Evolutionary conservation across 2,329 filamentous ascomycete species (phyloP).

Genomic region (Cordyceps javanica): DNA sequence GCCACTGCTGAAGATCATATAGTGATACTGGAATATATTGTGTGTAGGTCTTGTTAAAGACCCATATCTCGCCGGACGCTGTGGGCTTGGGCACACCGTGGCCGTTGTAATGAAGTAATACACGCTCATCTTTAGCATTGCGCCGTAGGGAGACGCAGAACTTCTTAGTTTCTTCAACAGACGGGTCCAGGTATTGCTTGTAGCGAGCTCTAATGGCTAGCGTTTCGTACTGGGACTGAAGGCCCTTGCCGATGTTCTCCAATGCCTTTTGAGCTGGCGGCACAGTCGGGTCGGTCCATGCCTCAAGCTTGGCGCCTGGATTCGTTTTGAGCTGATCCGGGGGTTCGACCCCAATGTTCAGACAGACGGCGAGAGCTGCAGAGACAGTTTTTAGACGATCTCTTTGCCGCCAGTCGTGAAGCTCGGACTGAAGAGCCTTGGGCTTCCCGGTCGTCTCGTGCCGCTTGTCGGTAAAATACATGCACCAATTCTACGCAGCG

Average conservation of each 20-base stretch:
- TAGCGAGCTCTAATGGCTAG: conserved; percentile 93
- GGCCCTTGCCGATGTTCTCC: conserved; percentile 88
- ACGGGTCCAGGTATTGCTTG: conserved; percentile 94
- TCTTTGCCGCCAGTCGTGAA: conserved; percentile 96
- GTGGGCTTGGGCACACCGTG: conserved; percentile 96
- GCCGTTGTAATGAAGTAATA: conserved; percentile 98
- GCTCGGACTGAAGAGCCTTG: conserved; percentile 56
- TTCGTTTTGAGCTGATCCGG: conserved; percentile 95
- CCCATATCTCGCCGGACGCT: conserved; percentile 95
- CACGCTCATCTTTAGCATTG: conserved; percentile 91
- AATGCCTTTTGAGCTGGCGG: conserved; percentile 77
- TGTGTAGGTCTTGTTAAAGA: conserved; percentile 98
- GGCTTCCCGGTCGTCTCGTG: conserved; percentile 92
- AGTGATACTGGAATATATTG: conserved; percentile 97
- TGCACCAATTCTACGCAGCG: conserved; percentile 78
- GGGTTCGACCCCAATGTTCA: conserved; percentile 96
- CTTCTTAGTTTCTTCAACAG: conserved; percentile 94
- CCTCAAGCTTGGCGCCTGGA: conserved; percentile 88
- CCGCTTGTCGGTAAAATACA: conserved; percentile 98
- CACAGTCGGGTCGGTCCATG: conserved; percentile 88
- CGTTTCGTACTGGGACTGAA: conserved; percentile 96
- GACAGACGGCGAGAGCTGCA: conserved; percentile 84
- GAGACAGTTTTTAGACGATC: conserved; percentile 96
- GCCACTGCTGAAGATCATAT: conserved; percentile 92
- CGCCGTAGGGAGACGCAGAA: conserved; percentile 85